Conservation (phyloP, 306 rosid species). For the Vigna unguiculata region DNA sequence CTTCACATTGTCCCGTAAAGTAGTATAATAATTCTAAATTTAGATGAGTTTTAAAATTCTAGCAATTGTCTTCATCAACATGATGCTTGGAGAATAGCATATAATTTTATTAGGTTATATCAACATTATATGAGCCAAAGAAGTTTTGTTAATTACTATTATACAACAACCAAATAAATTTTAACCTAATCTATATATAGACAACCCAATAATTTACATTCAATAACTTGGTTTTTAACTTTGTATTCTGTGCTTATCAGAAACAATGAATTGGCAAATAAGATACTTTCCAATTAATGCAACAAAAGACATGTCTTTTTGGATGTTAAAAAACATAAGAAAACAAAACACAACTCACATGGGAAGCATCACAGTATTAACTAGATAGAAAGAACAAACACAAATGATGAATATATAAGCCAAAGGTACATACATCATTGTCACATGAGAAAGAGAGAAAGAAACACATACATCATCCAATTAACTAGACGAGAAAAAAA, state of each 20-base stretch:
- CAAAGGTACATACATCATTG: constrained; percentile 6
- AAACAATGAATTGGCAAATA: not conserved
- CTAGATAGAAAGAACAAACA: not conserved
- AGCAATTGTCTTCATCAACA: not conserved
- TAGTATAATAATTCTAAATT: not conserved
- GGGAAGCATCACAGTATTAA: not conserved
- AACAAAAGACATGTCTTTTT: not conserved
- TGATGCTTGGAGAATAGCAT: not conserved
- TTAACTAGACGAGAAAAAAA: no score
- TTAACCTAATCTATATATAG: not conserved
- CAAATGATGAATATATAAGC: not conserved
- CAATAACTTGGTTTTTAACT: not conserved
- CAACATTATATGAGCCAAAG: not conserved
- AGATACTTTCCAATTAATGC: not conserved
- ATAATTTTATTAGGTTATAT: not conserved
- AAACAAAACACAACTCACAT: not conserved
- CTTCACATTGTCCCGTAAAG: not conserved
- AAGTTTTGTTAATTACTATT: no score
- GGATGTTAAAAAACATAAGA: not conserved
- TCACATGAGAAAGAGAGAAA: not conserved
- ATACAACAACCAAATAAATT: not conserved
- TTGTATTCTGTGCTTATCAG: not conserved
- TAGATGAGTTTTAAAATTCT: not conserved
- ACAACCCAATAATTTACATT: not conserved
- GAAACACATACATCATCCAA: no score